These are phyloP conservation scores for Raphanus sativus DNA, from an alignment of 345 rosid genomes.

Conservation along the genomic window DNA sequence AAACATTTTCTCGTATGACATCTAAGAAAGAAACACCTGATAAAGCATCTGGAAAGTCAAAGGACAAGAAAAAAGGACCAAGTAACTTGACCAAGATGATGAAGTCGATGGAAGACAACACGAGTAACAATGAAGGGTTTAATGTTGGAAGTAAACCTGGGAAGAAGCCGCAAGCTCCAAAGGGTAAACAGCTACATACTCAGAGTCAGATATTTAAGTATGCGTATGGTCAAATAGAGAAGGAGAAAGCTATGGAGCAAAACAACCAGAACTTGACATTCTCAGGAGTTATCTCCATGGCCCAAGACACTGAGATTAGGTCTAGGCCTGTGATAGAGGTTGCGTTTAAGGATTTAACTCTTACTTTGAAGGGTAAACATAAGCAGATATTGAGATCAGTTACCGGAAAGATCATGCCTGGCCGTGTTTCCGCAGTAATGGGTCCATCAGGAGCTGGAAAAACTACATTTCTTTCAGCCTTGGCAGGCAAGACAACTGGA, in stretches of 20 bases:
- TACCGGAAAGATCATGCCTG: constrained; percentile 80
- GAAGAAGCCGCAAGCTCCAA: constrained; percentile 62
- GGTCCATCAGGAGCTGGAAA: constrained; percentile 97
- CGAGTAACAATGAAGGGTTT: constrained; percentile 56
- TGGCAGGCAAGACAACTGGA: constrained; percentile 77
- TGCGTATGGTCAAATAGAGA: constrained; percentile 91
- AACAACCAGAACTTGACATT: constrained; percentile 68
- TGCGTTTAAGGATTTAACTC: constrained; percentile 75
- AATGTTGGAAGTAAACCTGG: constrained; percentile 51
- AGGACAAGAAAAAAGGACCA: constrained; percentile 51
- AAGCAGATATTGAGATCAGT: constrained; percentile 77
- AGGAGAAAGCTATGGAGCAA: constrained; percentile 79
- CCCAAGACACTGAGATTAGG: constrained; percentile 55
- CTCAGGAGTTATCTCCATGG: constrained; percentile 88
- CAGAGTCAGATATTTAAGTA: constrained; percentile 86
- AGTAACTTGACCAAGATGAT: constrained; percentile 66
- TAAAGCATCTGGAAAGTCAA: constrained; percentile 43
- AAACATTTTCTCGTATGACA: constrained; percentile 69
- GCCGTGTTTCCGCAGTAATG: constrained; percentile 98
- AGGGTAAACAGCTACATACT: constrained; percentile 67
- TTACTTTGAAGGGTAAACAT: constrained; percentile 69
- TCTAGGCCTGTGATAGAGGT: constrained; percentile 79
- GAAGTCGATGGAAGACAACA: constrained; percentile 56
- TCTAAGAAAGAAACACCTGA: constrained; percentile 43
- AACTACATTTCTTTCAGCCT: constrained; percentile 87